Base-by-base conservation (phyloP, 768 basidiomycete genomes). In the Amanita exitialis region DNA sequence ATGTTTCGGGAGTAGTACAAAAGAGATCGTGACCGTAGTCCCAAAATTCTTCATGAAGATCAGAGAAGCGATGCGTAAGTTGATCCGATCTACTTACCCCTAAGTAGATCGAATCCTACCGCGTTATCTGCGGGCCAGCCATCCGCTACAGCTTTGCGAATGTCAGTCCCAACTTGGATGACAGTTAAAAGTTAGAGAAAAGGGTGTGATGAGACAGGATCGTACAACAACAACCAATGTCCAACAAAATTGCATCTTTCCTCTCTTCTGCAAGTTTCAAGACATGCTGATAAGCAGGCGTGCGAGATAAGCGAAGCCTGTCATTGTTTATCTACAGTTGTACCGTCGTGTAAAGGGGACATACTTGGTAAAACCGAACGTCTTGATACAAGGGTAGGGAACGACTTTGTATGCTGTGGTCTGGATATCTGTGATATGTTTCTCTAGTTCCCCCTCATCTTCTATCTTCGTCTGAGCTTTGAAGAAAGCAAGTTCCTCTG, bases 21-120 rank as follows among this genome's bases (percentile, higher is more conserved):
- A 82, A 86, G 13, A 86, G 67, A 38, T 75, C 67, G 54, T 84
- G 80, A 1, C 83, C 83, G 2, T 75, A 66, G 3, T 77, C 68
- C 82, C 81, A 84, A 54, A 79, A 78, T 8, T 65, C 82, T 82
- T 48, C 20, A 13, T 6, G 18, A 45, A 18, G 28, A 5, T 18
- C 61, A 1, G 72, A 69, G n/a, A n/a, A n/a, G n/a, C n/a, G n/a
- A n/a, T n/a, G n/a, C n/a, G n/a, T n/a, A n/a, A n/a, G n/a, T n/a
- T n/a, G n/a, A n/a, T n/a, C n/a, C n/a, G n/a, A n/a, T n/a, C n/a
- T n/a, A n/a, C n/a, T n/a, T n/a, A n/a, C n/a, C n/a, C n/a, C n/a
- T n/a, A n/a, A n/a, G n/a, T n/a, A n/a, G n/a, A n/a, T n/a, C n/a
- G n/a, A n/a, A n/a, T n/a, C n/a, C n/a, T n/a, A n/a, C n/a, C n/a